Percentiles rank a stretch among this genome's conserved stretches.
Conservation (phyloP, 2,329 filamentous ascomycete species). For the Colletotrichum lentis region DNA sequence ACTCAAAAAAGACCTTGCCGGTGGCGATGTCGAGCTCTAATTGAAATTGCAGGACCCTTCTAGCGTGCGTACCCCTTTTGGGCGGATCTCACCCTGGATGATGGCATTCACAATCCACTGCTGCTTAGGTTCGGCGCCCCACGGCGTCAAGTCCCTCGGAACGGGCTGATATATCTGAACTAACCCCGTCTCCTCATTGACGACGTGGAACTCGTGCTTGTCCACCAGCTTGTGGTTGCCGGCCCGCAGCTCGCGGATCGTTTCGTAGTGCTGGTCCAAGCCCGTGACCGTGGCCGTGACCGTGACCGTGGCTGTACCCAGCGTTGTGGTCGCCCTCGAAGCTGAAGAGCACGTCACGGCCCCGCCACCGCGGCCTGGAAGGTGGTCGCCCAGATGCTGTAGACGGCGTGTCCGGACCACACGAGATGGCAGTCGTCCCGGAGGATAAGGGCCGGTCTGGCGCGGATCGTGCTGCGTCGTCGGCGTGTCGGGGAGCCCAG, state of each 20-base stretch:
- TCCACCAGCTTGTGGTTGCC: neutral
- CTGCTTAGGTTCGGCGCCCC: constrained; percentile 57
- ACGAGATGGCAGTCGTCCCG: constrained; percentile 62
- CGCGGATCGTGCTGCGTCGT: constrained; percentile 55
- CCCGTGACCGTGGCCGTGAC: constrained; percentile 56
- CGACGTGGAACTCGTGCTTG: constrained; percentile 43
- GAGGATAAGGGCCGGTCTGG: constrained; percentile 62
- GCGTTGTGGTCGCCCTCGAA: constrained; percentile 64
- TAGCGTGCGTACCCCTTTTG: neutral
- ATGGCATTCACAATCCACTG: constrained; percentile 65
- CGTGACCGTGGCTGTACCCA: constrained; percentile 62
- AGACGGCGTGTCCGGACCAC: constrained; percentile 64
- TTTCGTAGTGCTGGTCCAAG: neutral
- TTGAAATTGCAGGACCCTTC: neutral
- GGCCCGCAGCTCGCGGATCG: neutral
- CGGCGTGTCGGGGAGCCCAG: constrained; percentile 45
- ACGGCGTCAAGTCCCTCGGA: constrained; percentile 54
- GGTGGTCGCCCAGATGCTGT: constrained; percentile 61
- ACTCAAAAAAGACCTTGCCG: constrained; percentile 59
- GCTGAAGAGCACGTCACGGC: constrained; percentile 60
- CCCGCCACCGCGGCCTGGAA: constrained; percentile 62
- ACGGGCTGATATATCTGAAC: constrained; percentile 63
- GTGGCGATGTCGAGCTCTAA: constrained; percentile 61
- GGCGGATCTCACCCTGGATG: constrained; percentile 55
- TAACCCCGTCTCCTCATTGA: constrained; percentile 61